These are phyloP conservation scores for Sporobolomyces roseus DNA, from an alignment of 768 basidiomycete genomes.

Conservation along the genomic window DNA sequence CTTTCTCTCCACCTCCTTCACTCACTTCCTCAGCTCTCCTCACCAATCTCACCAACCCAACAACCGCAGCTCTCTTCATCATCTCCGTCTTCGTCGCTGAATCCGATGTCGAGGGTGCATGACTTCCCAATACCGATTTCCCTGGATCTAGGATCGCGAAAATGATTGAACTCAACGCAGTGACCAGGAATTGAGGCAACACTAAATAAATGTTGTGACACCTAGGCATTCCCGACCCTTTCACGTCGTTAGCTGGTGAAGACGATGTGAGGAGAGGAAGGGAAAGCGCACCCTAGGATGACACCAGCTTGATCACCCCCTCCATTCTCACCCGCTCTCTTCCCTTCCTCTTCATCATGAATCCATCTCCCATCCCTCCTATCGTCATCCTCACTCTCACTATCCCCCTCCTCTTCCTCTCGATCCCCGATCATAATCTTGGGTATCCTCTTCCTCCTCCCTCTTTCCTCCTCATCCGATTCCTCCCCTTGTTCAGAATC, in stretches of 20 bases:
- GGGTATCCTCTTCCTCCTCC: not conserved
- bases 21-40: not conserved
- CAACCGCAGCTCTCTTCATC: not conserved
- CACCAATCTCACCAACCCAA: not conserved
- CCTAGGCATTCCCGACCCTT: too few relatives aligned
- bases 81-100: too few relatives aligned
- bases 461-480: not conserved
- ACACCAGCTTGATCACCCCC: constrained; percentile 73
- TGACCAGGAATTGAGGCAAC: constrained; percentile 88
- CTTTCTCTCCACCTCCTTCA: not conserved
- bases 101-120: not conserved
- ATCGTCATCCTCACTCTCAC: constrained; percentile 28
- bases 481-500: not conserved
- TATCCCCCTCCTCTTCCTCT: constrained; percentile 36
- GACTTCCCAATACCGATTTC: constrained; percentile 28
- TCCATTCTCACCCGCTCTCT: not conserved
- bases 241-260: not conserved
- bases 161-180: constrained; percentile 74
- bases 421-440: constrained; percentile 40
- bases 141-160: constrained; percentile 77
- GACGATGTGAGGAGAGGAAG: constrained; percentile 49
- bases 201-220: constrained; percentile 95
- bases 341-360: constrained; percentile 41
- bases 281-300: constrained; percentile 57
- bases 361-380: constrained; percentile 41